Conservation (phyloP, 192 early-diverging fungal genomes). For the Diversispora eburnea region DNA sequence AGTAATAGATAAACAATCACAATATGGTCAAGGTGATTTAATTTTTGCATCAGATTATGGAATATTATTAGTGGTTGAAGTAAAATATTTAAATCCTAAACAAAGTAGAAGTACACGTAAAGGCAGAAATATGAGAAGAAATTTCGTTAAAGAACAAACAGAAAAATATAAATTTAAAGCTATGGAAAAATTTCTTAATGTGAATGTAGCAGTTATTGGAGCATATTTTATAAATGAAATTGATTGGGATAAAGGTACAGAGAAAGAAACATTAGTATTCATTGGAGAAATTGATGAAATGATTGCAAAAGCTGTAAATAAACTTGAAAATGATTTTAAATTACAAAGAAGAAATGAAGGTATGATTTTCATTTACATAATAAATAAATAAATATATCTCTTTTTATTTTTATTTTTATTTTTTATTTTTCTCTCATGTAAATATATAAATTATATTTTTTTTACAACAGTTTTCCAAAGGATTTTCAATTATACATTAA, state of each 20-base stretch:
- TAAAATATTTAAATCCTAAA: background rate
- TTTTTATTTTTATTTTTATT: too few relatives aligned
- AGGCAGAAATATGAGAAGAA: background rate
- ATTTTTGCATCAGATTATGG: conserved; percentile 12
- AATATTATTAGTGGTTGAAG: background rate
- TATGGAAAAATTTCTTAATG: background rate
- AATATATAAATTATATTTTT: too few relatives aligned
- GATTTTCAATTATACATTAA: too few relatives aligned
- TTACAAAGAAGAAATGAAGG: too few relatives aligned
- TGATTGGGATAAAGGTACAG: background rate
- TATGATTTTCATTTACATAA: too few relatives aligned
- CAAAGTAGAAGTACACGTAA: background rate
- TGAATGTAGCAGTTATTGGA: background rate
- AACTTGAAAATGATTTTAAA: too few relatives aligned
- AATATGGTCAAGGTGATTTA: background rate
- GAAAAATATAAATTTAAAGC: background rate
- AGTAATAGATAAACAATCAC: background rate
- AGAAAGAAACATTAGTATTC: too few relatives aligned
- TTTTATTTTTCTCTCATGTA: too few relatives aligned
- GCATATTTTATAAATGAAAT: background rate
- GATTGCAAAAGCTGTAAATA: too few relatives aligned
- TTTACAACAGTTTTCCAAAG: too few relatives aligned
- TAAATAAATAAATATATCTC: too few relatives aligned
- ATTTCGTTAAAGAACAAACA: background rate
- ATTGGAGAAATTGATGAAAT: too few relatives aligned